Evolutionary conservation across 1,284 basidiomycete species (phyloP), one percentile per base, ranked within the genome.

Genomic region (Papiliotrema flavescens): DNA sequence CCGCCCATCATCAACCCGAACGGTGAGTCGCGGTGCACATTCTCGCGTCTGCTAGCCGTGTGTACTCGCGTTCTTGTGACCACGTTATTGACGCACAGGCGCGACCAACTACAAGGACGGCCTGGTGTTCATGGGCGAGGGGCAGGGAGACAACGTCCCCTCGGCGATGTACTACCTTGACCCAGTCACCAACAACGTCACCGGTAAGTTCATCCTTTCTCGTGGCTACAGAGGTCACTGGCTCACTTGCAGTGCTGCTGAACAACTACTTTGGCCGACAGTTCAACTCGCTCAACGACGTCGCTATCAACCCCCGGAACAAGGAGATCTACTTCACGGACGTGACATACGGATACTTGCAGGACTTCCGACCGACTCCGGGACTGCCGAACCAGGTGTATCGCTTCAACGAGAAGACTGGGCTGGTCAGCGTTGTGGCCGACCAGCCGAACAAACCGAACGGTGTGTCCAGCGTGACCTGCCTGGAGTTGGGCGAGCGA

Each of bases 271-370:
- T 82, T 63, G 88, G 88, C 2, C 79, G 86, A 9, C 87, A 89
- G 65, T 91, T 90, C 77, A 89, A 87, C 74, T 87, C 87, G 1
- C 74, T 89, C 50, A 89, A 90, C 69, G 89, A 91, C 66, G 77
- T 86, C 54, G 88, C 86, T 64, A 78, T 89, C 3, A 85, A 88
- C 56, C 85, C 85, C 0, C 51, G 59, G 11, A 71, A 65, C 56
- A 63, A 66, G 50, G 59, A 67, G 35, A 28, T 71, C 3, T 69
- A 69, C 58, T 71, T 71, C 42, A 67, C 67, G n/a, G 89, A 90
- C 67, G 79, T 81, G 7, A 78, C 67, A n/a, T 79, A 79, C 50
- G 78, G 75, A 4, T 67, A 65, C 74, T 83, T 88, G 62, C 82
- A 84, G 62, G 74, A 80, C 48, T 90, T 89, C 79, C 82, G 87